Evolutionary conservation across 2,329 filamentous ascomycete genomes (phyloP).

Genomic region (Chaetomium olivaceum): DNA sequence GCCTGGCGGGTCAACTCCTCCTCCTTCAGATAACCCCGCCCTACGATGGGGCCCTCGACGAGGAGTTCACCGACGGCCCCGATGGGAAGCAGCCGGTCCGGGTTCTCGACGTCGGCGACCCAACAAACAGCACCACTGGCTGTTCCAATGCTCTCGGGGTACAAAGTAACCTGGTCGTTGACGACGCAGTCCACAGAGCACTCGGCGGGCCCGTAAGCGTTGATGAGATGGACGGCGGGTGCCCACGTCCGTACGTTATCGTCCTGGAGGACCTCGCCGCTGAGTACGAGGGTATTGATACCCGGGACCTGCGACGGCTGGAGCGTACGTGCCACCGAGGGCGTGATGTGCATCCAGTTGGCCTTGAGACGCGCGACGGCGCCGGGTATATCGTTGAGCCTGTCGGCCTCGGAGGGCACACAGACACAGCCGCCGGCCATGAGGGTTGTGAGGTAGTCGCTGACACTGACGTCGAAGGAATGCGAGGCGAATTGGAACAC

Average conservation of each 20-base stretch:
- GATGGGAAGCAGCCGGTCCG: slow-evolving; percentile 7
- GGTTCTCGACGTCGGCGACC: slow-evolving; percentile 9
- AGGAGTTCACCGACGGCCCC: slow-evolving; percentile 11
- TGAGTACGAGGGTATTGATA: slow-evolving; percentile 23
- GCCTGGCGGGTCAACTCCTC: slow-evolving; percentile 34
- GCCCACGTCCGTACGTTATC: slow-evolving; percentile 24
- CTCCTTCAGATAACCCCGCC: slow-evolving; percentile 13
- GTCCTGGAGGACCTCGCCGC: slow-evolving; percentile 29
- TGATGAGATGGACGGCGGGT: slow-evolving; percentile 21
- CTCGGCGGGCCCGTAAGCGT: slow-evolving; percentile 30
- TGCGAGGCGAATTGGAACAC: slow-evolving; percentile 3
- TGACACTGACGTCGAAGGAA: slow-evolving; percentile 10
- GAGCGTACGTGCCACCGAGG: slow-evolving; percentile 24
- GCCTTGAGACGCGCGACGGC: neutral
- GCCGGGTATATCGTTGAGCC: slow-evolving; percentile 9
- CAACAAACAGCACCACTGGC: slow-evolving; percentile 11
- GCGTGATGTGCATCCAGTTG: slow-evolving; percentile 15
- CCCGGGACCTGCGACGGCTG: slow-evolving; percentile 25
- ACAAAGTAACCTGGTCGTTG: slow-evolving; percentile 1
- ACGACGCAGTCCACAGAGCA: slow-evolving; percentile 17
- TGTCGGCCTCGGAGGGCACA: slow-evolving; percentile 9
- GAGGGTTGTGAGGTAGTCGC: slow-evolving; percentile 13
- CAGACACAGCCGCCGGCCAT: slow-evolving; percentile 16
- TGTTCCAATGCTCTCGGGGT: slow-evolving; percentile 20
- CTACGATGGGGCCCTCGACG: slow-evolving; percentile 12